These are phyloP conservation scores for Eimeria praecox DNA, from an alignment of 169 alveolate genomes.

Conservation along the genomic window DNA sequence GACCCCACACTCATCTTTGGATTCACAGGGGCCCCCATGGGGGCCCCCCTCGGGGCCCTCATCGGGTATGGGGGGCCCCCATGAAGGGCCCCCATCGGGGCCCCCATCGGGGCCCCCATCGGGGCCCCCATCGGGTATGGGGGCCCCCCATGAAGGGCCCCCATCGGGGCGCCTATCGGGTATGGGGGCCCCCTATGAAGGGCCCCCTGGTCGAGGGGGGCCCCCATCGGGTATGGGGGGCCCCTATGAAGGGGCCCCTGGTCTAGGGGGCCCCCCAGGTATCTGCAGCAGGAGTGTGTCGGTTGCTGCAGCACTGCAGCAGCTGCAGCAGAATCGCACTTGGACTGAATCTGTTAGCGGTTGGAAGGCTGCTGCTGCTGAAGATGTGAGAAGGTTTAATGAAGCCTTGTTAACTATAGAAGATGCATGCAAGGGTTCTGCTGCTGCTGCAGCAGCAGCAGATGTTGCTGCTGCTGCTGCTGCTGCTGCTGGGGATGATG, in stretches of 20 bases:
- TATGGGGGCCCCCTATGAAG: conserved; percentile 8
- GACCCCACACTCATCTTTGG: too few species aligned
- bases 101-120: conserved; percentile 20
- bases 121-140: not conserved
- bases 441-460: not conserved
- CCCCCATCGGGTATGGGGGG: too few species aligned
- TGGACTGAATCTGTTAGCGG: conserved; percentile 13
- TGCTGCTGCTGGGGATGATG: not conserved
- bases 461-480: too few species aligned
- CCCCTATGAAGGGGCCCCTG: not conserved
- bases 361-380: not conserved
- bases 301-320: conserved; percentile 3
- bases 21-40: too few species aligned
- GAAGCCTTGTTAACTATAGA: not conserved
- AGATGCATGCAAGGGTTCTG: conserved; percentile 1
- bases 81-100: too few species aligned
- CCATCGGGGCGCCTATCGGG: not conserved
- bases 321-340: not conserved
- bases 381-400: not conserved
- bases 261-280: too few species aligned
- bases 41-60: too few species aligned
- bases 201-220: too few species aligned
- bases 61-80: too few species aligned
- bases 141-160: not conserved
- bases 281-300: too few species aligned